A percentile compares a stretch with the other conserved stretches of the same genome.
phyloP scores from a whole-genome alignment of 108 stramenopile species.

The Cyclotella cryptica region DNA sequence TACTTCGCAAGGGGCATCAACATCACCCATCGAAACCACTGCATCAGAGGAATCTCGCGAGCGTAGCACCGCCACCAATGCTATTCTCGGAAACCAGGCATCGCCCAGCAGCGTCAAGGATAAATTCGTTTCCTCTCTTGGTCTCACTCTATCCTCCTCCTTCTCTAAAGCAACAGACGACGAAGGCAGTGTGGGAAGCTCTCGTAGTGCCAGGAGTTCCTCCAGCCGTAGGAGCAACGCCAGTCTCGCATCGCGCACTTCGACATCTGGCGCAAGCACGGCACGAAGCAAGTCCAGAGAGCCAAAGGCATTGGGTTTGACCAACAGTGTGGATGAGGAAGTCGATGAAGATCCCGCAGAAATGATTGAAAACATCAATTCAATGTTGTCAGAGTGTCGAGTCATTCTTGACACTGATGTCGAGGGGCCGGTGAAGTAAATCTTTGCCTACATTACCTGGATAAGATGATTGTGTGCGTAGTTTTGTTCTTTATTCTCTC shows the following conservation, averaged over 20 bases:
- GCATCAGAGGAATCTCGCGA: not conserved
- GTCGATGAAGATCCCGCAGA: slow-evolving; percentile 46
- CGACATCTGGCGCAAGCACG: not conserved
- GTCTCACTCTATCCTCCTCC: not conserved
- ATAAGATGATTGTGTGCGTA: no score
- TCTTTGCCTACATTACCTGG: not conserved
- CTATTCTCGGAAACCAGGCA: not conserved
- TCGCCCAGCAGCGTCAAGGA: slow-evolving; percentile 35
- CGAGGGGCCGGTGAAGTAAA: slow-evolving; percentile 4
- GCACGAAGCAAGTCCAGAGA: not conserved
- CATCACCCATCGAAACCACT: not conserved
- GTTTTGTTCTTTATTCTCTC: no score
- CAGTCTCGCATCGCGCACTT: not conserved
- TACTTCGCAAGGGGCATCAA: not conserved
- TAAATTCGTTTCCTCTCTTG: slow-evolving; percentile 47
- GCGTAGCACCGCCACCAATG: not conserved
- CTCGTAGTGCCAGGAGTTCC: slow-evolving; percentile 1
- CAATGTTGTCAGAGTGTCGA: slow-evolving; percentile 52
- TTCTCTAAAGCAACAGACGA: slow-evolving; percentile 10
- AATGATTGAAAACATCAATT: slow-evolving; percentile 52
- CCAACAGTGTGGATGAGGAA: slow-evolving; percentile 45
- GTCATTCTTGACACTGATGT: slow-evolving; percentile 47
- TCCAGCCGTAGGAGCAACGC: slow-evolving; percentile 17
- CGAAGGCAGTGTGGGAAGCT: slow-evolving; percentile 27
- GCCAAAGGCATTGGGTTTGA: slow-evolving; percentile 28